A percentile compares a stretch with the other conserved stretches of the same genome.
Evolutionary conservation across 768 basidiomycete genomes (phyloP).

Genomic region (Amanita jacksonii): DNA sequence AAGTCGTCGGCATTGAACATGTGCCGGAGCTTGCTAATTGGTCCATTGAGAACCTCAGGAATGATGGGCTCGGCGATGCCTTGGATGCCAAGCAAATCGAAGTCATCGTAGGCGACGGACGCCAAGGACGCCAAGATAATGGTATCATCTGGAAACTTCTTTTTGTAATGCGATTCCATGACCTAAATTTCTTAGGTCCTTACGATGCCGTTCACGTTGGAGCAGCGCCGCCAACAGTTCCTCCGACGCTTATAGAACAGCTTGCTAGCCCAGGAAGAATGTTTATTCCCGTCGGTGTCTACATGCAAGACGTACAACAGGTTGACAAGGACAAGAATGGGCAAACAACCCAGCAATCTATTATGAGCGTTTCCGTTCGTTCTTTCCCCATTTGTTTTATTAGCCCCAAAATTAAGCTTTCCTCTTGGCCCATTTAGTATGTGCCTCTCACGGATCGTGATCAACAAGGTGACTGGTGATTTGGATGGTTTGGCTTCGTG

Average conservation of each 20-base stretch:
- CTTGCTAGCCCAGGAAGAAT: conserved; percentile 69
- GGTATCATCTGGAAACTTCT: conserved; percentile 18
- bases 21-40: conserved; percentile 66
- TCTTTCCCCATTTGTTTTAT: background rate
- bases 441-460: conserved; percentile 60
- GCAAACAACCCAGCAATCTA: conserved; percentile 44
- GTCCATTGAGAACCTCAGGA: conserved; percentile 57
- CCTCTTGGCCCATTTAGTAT: conserved; percentile 34
- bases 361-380: conserved; percentile 81
- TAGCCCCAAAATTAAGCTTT: conserved; percentile 2
- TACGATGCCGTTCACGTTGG: conserved; percentile 91
- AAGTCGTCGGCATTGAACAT: conserved; percentile 88
- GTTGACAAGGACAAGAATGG: conserved; percentile 75
- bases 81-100: conserved; percentile 47
- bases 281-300: conserved; percentile 85
- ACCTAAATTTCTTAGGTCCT: no score
- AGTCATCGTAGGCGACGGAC: conserved; percentile 71
- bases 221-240: conserved; percentile 75
- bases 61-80: conserved; percentile 51
- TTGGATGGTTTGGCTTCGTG: background rate
- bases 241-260: conserved; percentile 65
- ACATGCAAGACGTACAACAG: conserved; percentile 53
- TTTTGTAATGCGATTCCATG: conserved; percentile 2
- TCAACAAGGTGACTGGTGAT: conserved; percentile 22
- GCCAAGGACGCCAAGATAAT: conserved; percentile 43